Evolutionary conservation across 202 grass and related monocot species (phyloP).

Genomic region (Zoysia matrella): DNA sequence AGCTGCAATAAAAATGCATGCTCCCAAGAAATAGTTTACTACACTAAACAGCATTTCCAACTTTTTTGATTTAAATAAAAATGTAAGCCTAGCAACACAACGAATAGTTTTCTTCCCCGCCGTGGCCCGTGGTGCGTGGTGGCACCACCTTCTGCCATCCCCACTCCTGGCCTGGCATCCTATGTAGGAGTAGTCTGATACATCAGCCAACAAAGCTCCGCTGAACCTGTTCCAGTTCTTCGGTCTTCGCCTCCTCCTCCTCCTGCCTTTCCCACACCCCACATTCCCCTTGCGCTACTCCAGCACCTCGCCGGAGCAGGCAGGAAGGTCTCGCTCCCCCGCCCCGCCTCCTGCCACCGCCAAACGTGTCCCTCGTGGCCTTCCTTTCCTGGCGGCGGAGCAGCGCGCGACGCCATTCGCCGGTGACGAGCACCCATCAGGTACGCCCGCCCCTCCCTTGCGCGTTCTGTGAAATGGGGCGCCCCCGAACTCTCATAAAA

Average conservation of each 20-base stretch:
- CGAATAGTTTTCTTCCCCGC: no score
- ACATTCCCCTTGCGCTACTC: neutral
- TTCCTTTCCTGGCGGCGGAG: neutral
- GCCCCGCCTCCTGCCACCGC: neutral
- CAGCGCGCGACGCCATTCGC: neutral
- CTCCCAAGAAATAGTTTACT: no score
- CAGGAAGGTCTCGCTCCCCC: neutral
- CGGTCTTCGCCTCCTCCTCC: neutral
- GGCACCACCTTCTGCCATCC: no score
- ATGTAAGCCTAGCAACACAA: no score
- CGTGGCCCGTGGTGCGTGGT: no score
- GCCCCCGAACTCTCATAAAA: neutral
- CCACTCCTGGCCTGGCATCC: conserved; percentile 8
- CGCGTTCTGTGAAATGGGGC: neutral
- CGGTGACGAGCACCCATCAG: neutral
- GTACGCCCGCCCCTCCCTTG: neutral
- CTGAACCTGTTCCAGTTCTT: neutral
- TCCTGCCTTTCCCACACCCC: neutral
- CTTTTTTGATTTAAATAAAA: no score
- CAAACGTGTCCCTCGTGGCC: neutral
- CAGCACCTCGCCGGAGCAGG: neutral
- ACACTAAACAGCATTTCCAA: no score
- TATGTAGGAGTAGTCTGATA: neutral
- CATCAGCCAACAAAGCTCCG: neutral
- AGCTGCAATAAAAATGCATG: no score